Evolutionary conservation across 2,329 filamentous ascomycete genomes (phyloP), one percentile per base, ranked within the genome.

Genomic region (Botryosphaeria dothidea): DNA sequence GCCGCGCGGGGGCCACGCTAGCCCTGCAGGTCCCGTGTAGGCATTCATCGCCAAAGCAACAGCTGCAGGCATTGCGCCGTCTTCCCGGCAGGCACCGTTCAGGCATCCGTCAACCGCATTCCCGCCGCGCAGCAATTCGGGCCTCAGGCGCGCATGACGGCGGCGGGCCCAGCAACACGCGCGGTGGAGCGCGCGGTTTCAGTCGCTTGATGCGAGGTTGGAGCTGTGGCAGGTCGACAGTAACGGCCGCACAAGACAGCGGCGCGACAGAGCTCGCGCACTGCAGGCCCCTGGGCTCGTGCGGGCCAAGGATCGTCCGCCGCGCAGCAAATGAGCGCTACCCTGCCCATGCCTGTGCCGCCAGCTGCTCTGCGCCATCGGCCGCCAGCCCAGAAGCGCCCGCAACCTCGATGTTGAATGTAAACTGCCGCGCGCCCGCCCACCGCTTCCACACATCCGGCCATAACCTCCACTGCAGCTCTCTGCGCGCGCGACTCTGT

Each of bases 161-260:
- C 19, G 52, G 52, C 31, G 31, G 49, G 29, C 23, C 19, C 6
- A 51, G 46, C 43, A 34, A 23, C 49, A 34, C 17, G 27, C 29
- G 25, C 0, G 56, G 56, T 48, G 56, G 41, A 60, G 56, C 56
- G 25, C 56, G 25, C 6, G 56, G 56, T 60, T 60, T 60, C 56
- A 60, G 56, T 58, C 21, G 54, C 23, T 38, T 29, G 34, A 58
- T 58, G 54, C 54, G 54, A 58, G 36, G 36, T 45, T 57, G 52
- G 13, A 23, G 52, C 31, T 41, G 51, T 27, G 38, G 56, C 56
- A 60, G 38, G 34, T 60, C 38, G 54, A 52, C 54, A 31, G 27
- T 38, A 60, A 60, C 38, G 56, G 38, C 56, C 56, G 52, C 52
- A 57, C 52, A 57, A 27, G 52, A 31, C 52, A 43, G 21, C 52